Conservation (phyloP, 179 eudicot genomes). For the Beta lomatogona region DNA sequence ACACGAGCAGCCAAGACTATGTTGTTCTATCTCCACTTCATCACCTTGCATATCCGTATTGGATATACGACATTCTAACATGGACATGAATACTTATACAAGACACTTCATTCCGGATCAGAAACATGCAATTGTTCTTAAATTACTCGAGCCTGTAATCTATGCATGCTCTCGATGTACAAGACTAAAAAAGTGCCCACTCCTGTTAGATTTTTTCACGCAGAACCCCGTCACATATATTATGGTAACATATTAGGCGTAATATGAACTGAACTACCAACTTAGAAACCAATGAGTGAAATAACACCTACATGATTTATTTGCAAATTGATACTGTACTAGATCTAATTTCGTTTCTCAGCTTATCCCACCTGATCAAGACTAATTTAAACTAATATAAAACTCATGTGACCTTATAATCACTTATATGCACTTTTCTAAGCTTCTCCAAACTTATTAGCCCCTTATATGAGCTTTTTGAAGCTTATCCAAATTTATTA, state of each 20-base stretch:
- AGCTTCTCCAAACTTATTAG: background rate
- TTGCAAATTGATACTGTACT: too few species aligned
- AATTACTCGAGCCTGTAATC: background rate
- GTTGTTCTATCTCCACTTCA: background rate
- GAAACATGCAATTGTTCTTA: background rate
- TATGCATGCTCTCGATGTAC: background rate
- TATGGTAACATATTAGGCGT: background rate
- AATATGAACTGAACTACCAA: background rate
- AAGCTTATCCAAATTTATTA: background rate
- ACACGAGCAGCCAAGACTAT: background rate
- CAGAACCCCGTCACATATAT: background rate
- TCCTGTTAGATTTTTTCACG: background rate
- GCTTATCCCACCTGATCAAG: background rate
- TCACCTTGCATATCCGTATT: background rate
- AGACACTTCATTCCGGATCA: background rate
- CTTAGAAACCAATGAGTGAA: too few species aligned
- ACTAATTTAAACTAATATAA: background rate
- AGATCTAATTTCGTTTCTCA: background rate
- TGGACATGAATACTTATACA: background rate
- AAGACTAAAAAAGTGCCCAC: background rate
- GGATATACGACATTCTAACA: background rate
- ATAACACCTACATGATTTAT: too few species aligned
- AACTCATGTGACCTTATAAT: background rate
- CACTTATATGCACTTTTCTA: background rate
- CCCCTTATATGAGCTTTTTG: background rate